Evolutionary conservation across 164 flowering plant genomes (phyloP).

Genomic region (Nelumbo lutea): DNA sequence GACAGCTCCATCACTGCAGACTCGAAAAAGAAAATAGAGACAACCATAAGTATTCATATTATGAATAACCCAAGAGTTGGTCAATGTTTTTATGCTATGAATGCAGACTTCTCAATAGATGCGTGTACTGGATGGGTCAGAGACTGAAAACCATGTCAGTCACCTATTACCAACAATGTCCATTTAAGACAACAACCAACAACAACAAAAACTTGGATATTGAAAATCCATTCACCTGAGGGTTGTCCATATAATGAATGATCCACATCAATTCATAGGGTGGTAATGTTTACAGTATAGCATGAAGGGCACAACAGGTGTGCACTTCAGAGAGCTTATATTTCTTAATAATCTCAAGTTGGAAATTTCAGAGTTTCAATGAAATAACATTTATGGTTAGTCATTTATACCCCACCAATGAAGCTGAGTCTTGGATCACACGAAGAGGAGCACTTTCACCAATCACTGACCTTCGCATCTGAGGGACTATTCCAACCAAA

Average conservation of each 20-base stretch:
- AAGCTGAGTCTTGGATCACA: slow-evolving; percentile 51
- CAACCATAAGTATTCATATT: background rate
- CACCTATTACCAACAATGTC: too few relatives aligned
- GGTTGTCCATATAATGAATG: too few relatives aligned
- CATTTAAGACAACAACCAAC: too few relatives aligned
- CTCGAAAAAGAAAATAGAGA: slow-evolving; percentile 1
- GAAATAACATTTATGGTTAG: background rate
- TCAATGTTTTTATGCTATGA: too few relatives aligned
- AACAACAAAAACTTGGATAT: too few relatives aligned
- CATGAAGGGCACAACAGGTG: background rate
- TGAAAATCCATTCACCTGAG: too few relatives aligned
- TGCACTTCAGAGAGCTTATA: background rate
- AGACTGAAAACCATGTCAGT: too few relatives aligned
- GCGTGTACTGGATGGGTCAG: too few relatives aligned
- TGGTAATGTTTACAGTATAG: background rate
- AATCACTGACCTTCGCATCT: slow-evolving; percentile 37
- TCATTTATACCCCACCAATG: slow-evolving; percentile 48
- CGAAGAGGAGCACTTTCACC: slow-evolving; percentile 66
- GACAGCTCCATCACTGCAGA: slow-evolving; percentile 65
- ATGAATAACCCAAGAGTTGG: too few relatives aligned
- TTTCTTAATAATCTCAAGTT: background rate
- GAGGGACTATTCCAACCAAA: slow-evolving; percentile 48
- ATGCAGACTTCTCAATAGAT: too few relatives aligned
- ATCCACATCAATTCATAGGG: background rate
- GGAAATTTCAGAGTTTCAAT: too few relatives aligned